phyloP scores from a whole-genome alignment of 2,329 filamentous ascomycete genomes.

The Fusarium sp. region DNA sequence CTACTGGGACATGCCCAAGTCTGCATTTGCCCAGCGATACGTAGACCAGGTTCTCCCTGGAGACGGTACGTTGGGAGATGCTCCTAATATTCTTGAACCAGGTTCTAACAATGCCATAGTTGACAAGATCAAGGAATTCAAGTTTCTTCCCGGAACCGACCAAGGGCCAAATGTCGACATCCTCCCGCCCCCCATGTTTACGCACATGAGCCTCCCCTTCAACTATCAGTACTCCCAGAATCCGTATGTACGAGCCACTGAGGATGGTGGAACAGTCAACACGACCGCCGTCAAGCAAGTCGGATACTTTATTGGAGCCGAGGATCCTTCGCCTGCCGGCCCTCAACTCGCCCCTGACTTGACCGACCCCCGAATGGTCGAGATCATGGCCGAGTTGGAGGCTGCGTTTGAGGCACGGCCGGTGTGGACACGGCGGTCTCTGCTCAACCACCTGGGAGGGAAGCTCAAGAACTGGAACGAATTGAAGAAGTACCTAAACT shows the following conservation, averaged over 20 bases:
- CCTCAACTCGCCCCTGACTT: slow-evolving; percentile 71
- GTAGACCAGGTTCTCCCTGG: slow-evolving; percentile 77
- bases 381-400: slow-evolving; percentile 73
- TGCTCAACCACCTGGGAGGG: slow-evolving; percentile 77
- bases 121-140: slow-evolving; percentile 69
- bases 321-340: slow-evolving; percentile 71
- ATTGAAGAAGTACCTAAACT: slow-evolving; percentile 82
- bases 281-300: slow-evolving; percentile 69
- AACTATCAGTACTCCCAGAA: slow-evolving; percentile 89
- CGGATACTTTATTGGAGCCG: slow-evolving; percentile 68
- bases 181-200: slow-evolving; percentile 83
- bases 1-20: slow-evolving; percentile 78
- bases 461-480: slow-evolving; percentile 65
- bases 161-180: slow-evolving; percentile 73
- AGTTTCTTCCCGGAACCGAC: slow-evolving; percentile 72
- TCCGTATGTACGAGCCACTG: slow-evolving; percentile 75
- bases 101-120: slow-evolving; percentile 49
- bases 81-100: background rate
- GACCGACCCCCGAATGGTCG: slow-evolving; percentile 70
- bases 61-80: slow-evolving; percentile 64
- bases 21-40: slow-evolving; percentile 78
- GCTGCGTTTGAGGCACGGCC: slow-evolving; percentile 78
- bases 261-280: slow-evolving; percentile 68
- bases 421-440: slow-evolving; percentile 86
- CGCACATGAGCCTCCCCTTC: slow-evolving; percentile 79